Evolutionary conservation across 306 rosid species (phyloP).

Genomic region (Castanea sativa): DNA sequence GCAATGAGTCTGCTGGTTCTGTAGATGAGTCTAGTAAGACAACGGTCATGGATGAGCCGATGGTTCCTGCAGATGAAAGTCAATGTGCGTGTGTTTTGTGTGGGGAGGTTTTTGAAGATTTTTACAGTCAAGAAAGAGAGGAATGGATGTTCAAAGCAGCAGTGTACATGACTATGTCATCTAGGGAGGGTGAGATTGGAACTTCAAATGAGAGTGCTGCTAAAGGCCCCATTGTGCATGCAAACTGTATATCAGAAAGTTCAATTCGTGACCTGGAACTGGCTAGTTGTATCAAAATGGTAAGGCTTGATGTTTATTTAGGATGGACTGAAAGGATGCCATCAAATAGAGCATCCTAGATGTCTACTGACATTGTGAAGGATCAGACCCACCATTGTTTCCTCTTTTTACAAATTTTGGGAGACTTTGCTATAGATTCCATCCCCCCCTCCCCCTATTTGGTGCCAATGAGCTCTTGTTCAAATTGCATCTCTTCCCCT

Average conservation of each 20-base stretch:
- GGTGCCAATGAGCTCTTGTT: no score
- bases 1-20: slow-evolving; percentile 29
- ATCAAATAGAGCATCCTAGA: slow-evolving; percentile 4
- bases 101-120: slow-evolving; percentile 83
- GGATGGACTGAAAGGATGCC: neutral
- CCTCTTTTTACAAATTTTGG: neutral
- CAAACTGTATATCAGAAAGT: slow-evolving; percentile 57
- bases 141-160: slow-evolving; percentile 93
- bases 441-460: no score
- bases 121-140: slow-evolving; percentile 54
- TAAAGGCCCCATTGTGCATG: slow-evolving; percentile 76
- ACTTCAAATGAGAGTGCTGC: slow-evolving; percentile 14
- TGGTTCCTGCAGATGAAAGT: slow-evolving; percentile 72
- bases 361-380: slow-evolving; percentile 8
- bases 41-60: slow-evolving; percentile 36
- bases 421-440: neutral
- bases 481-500: no score
- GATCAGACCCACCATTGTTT: neutral
- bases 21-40: slow-evolving; percentile 18
- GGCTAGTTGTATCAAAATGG: slow-evolving; percentile 43
- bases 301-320: slow-evolving; percentile 27
- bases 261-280: slow-evolving; percentile 41
- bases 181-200: slow-evolving; percentile 33
- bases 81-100: slow-evolving; percentile 75
- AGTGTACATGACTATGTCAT: slow-evolving; percentile 37